phyloP scores from a whole-genome alignment of 1,284 basidiomycete species.

The Ganoderma lingzhi region DNA sequence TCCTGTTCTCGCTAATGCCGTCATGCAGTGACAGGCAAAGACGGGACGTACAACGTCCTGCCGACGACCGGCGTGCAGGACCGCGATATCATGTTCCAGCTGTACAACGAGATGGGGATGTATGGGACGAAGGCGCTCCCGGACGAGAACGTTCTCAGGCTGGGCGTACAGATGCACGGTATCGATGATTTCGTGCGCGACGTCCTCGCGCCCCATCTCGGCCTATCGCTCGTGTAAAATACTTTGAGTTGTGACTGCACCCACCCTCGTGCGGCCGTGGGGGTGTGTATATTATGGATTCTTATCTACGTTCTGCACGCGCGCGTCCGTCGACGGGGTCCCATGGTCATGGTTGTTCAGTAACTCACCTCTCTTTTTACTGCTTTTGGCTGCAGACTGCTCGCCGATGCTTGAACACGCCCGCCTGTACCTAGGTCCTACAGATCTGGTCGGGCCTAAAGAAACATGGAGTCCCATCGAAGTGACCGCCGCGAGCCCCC shows the following conservation, averaged over 20 bases:
- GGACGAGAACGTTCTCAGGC: constrained; percentile 32
- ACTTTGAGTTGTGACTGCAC: too few relatives aligned
- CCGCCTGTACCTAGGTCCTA: too few relatives aligned
- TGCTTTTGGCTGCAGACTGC: too few relatives aligned
- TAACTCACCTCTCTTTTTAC: too few relatives aligned
- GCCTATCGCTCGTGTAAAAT: constrained; percentile 24
- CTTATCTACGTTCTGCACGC: neutral
- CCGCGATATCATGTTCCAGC: constrained; percentile 37
- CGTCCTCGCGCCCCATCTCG: constrained; percentile 33
- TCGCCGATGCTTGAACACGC: too few relatives aligned
- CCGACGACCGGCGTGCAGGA: constrained; percentile 35
- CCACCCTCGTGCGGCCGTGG: neutral
- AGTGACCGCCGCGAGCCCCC: too few relatives aligned
- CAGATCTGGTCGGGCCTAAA: too few relatives aligned
- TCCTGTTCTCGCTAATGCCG: neutral
- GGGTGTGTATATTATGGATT: neutral
- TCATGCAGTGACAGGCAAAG: constrained; percentile 32
- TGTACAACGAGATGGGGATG: constrained; percentile 39
- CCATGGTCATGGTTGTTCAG: too few relatives aligned
- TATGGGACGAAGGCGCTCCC: constrained; percentile 35
- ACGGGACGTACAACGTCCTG: constrained; percentile 28
- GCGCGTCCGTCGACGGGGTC: too few relatives aligned
- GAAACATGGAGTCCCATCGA: too few relatives aligned
- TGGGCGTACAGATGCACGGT: constrained; percentile 33
- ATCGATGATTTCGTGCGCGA: constrained; percentile 35